phyloP scores from a whole-genome alignment of 148 eudicot genomes.

The Dysphania ambrosioides region DNA sequence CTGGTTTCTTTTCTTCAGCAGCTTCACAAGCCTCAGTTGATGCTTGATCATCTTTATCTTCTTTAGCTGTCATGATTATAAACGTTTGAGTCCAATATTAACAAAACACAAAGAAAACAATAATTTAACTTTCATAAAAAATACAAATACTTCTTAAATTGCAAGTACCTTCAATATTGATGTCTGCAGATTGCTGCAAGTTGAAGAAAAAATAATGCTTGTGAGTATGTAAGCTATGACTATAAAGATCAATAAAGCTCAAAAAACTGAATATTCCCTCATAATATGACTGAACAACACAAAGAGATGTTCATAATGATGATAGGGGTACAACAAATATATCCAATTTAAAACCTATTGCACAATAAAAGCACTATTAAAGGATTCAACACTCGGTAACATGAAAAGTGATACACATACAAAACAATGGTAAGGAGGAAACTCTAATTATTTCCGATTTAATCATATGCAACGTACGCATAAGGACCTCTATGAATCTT shows the following conservation, averaged over 20 bases:
- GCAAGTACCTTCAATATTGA: conserved; percentile 30
- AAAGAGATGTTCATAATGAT: background rate
- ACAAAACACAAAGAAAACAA: background rate
- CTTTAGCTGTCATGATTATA: conserved; percentile 32
- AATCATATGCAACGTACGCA: too few species aligned
- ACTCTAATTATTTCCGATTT: too few species aligned
- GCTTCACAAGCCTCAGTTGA: conserved; percentile 25
- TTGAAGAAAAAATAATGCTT: conserved; percentile 1
- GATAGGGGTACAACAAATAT: background rate
- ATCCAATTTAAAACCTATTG: too few species aligned
- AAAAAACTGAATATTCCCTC: background rate
- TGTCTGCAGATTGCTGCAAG: conserved; percentile 63
- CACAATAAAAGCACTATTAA: too few species aligned
- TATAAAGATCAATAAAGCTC: background rate
- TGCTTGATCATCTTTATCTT: conserved; percentile 31
- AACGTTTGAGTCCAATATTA: background rate
- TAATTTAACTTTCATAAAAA: background rate
- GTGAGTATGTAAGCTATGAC: background rate
- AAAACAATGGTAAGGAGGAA: too few species aligned
- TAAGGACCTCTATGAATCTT: too few species aligned
- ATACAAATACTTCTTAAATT: background rate
- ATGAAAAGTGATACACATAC: background rate
- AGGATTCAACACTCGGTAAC: too few species aligned
- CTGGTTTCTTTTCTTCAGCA: conserved; percentile 32
- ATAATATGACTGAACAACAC: background rate